phyloP scores from a whole-genome alignment of 139 green algal species.

The Tetradesmus lagerheimii region DNA sequence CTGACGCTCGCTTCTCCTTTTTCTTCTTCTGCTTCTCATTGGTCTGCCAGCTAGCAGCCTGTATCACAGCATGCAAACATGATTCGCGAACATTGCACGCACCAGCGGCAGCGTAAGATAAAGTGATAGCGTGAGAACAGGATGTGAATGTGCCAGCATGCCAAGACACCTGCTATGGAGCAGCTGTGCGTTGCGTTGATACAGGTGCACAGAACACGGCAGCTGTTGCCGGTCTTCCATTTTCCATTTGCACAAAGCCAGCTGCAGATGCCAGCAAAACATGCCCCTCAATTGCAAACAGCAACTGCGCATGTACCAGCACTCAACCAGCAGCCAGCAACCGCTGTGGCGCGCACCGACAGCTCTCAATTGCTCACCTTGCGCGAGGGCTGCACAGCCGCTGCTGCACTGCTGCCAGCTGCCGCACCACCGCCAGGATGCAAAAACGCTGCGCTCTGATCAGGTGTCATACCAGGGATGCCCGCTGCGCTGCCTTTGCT shows the following conservation, averaged over 20 bases:
- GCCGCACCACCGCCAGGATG: neutral
- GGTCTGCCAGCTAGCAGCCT: neutral
- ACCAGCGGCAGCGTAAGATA: neutral
- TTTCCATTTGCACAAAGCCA: no score
- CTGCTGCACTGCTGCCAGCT: neutral
- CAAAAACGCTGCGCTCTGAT: neutral
- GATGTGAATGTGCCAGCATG: no score
- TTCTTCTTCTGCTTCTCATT: neutral
- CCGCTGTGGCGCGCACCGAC: no score
- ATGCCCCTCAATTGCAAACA: no score
- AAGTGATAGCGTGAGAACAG: no score
- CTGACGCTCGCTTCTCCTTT: neutral
- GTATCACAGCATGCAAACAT: neutral
- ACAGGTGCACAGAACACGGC: neutral
- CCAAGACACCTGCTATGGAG: neutral
- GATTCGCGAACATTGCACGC: no score
- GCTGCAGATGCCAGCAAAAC: no score
- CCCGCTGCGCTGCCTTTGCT: neutral
- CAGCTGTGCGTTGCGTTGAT: neutral
- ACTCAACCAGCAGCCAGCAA: neutral
- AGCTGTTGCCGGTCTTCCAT: no score
- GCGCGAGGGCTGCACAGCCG: neutral
- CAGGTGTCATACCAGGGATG: neutral
- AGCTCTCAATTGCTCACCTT: neutral
- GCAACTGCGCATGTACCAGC: no score